These are phyloP conservation scores for Avena sativa DNA, from an alignment of 176 grass and related monocot species.

Conservation along the genomic window DNA sequence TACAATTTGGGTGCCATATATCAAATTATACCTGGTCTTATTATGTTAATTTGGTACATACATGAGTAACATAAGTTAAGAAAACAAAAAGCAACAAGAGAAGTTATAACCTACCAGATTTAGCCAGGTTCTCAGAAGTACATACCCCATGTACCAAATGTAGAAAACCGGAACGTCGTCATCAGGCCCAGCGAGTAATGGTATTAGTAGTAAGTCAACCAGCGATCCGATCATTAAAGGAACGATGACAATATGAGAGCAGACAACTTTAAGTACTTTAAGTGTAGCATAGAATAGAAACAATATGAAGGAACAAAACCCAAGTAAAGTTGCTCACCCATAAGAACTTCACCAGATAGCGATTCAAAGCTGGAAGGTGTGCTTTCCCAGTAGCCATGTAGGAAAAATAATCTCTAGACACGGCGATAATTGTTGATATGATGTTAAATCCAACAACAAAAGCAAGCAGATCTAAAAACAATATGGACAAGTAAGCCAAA, in stretches of 20 bases:
- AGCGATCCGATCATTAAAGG: conserved; percentile 41
- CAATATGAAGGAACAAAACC: conserved; percentile 9
- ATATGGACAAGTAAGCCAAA: conserved; percentile 19
- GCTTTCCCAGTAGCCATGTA: conserved; percentile 32
- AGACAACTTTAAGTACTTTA: conserved; percentile 18
- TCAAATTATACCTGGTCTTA: not conserved
- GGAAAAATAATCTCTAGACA: conserved; percentile 35
- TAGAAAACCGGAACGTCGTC: not conserved
- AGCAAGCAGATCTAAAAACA: conserved; percentile 55
- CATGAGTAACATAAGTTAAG: not conserved
- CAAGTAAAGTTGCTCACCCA: conserved; percentile 44
- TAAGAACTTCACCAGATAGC: conserved; percentile 39
- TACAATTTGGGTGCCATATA: not conserved
- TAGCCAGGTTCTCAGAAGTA: not conserved
- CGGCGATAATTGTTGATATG: conserved; percentile 1
- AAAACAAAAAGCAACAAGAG: not conserved
- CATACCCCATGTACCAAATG: not conserved
- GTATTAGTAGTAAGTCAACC: not conserved
- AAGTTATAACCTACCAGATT: not conserved
- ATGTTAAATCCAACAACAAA: conserved; percentile 45
- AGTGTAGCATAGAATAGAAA: conserved; percentile 29
- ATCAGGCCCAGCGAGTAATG: not conserved
- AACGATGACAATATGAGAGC: conserved; percentile 42
- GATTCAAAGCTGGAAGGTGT: conserved; percentile 36
- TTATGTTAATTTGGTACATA: conserved; percentile 1